A percentile compares a stretch with the other conserved stretches of the same genome.
Conservation (phyloP, 78 protist genomes). For the Dictyostelium firmibasis region DNA sequence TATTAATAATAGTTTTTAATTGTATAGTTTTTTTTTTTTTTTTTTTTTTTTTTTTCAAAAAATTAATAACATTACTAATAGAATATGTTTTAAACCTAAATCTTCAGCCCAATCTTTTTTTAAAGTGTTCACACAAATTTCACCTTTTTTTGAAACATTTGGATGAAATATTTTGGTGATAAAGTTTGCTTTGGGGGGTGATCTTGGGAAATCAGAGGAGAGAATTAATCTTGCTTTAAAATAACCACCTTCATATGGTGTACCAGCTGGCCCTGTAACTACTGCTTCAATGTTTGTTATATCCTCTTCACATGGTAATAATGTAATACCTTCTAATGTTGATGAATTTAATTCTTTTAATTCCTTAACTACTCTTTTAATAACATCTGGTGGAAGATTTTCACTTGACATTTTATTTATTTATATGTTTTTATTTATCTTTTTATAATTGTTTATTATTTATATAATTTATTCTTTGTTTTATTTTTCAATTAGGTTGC, state of each 20-base stretch:
- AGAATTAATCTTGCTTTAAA: conserved; percentile 90
- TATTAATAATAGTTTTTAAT: neutral
- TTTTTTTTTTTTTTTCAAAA: too few species aligned
- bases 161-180: conserved; percentile 98
- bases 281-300: conserved; percentile 87
- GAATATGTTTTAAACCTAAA: conserved; percentile 91
- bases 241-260: conserved; percentile 98
- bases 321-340: conserved; percentile 86
- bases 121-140: conserved; percentile 98
- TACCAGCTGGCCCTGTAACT: conserved; percentile 96
- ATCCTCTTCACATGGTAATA: conserved; percentile 88
- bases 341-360: conserved; percentile 37
- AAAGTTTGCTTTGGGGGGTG: conserved; percentile 98
- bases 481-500: too few species aligned
- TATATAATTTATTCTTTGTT: too few species aligned
- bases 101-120: conserved; percentile 98
- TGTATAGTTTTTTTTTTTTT: too few species aligned
- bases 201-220: conserved; percentile 90
- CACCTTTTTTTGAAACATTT: conserved; percentile 96
- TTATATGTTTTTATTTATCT: neutral
- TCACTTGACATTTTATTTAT: conserved; percentile 65
- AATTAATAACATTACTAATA: conserved; percentile 73
- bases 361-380: conserved; percentile 85
- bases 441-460: neutral
- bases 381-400: conserved; percentile 82